These are phyloP conservation scores for Porodaedalea pini DNA, from an alignment of 1,284 basidiomycete genomes.

Conservation along the genomic window DNA sequence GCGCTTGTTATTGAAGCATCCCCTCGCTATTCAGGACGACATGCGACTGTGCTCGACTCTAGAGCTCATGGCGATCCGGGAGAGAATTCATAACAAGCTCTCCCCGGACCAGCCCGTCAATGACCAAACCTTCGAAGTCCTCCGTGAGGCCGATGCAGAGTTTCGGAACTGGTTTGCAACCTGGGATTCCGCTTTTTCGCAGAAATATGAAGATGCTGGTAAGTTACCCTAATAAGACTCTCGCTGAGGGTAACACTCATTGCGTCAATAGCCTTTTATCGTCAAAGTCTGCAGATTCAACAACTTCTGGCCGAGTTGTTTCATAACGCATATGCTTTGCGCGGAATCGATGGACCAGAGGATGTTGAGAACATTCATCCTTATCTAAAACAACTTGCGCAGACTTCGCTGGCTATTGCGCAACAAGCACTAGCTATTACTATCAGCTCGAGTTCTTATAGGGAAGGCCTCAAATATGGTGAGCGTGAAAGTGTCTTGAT, in stretches of 20 bases:
- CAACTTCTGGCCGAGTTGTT: slow-evolving; percentile 76
- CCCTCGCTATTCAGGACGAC: slow-evolving; percentile 86
- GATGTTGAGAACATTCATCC: slow-evolving; percentile 72
- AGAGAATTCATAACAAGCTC: slow-evolving; percentile 67
- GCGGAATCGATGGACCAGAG: slow-evolving; percentile 72
- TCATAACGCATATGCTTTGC: slow-evolving; percentile 73
- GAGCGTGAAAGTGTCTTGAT: slow-evolving; percentile 25
- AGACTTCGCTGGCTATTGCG: slow-evolving; percentile 69
- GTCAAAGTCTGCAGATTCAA: slow-evolving; percentile 78
- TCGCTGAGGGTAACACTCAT: slow-evolving; percentile 11
- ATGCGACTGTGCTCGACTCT: slow-evolving; percentile 93
- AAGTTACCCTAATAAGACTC: slow-evolving; percentile 25
- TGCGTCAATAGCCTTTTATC: slow-evolving; percentile 60
- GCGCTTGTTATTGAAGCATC: slow-evolving; percentile 79
- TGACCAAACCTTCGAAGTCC: slow-evolving; percentile 60
- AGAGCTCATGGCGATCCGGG: slow-evolving; percentile 79
- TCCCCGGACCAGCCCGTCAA: slow-evolving; percentile 66
- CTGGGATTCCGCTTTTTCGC: slow-evolving; percentile 77
- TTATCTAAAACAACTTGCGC: slow-evolving; percentile 66
- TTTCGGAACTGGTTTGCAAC: slow-evolving; percentile 71
- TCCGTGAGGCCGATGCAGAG: slow-evolving; percentile 61
- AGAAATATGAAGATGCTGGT: slow-evolving; percentile 80
- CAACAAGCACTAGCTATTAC: slow-evolving; percentile 68
- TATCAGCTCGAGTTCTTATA: slow-evolving; percentile 73
- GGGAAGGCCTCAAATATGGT: slow-evolving; percentile 89